Evolutionary conservation across 768 basidiomycete genomes (phyloP), one percentile per base, ranked within the genome.

Genomic region (Daedaleopsis nitida): DNA sequence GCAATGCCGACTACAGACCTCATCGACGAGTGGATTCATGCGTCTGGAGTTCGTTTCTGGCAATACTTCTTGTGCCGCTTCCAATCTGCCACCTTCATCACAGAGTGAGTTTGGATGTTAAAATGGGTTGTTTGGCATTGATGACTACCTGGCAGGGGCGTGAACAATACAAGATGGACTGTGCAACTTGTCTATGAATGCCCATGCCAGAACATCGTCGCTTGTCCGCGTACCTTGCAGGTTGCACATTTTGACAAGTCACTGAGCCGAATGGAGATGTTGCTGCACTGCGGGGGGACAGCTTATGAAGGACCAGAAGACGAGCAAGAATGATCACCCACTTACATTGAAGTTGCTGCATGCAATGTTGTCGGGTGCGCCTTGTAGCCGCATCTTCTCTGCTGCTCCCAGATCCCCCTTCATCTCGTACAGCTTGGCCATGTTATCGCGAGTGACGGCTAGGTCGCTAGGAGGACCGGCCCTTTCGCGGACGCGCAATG

Each of bases 391-490:
- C 27, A 72, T 72, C 12, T 67, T 65, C 44, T 69, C 74, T 1
- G 77, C 77, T 27, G 67, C 68, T 16, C 53, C 19, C 64, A 73
- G 44, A 56, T 75, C 61, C 9, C 74, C 77, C 47, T 66, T 66
- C 39, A 70, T 67, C 63, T 79, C 80, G 35, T 73, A 71, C 16
- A 78, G 65, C 50, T 70, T 65, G 1, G 70, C 78, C 14, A 78
- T 67, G 57, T 77, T 78, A 60, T 80, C 77, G 17, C 75, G 64
- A 43, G 76, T 73, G 5, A 72, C 73, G 5, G 76, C 76, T 2
- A 70, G 72, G 60, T 78, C 77, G 27, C 73, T 69, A 16, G 66
- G 55, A 19, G 67, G 58, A 2, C 70, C 70, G 10, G 17, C 34
- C 27, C 42, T 63, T 19, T 62, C 66, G 55, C 77, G 68, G 16